Base-by-base conservation (phyloP, 106 monocot genomes). In the Acorus calamus region DNA sequence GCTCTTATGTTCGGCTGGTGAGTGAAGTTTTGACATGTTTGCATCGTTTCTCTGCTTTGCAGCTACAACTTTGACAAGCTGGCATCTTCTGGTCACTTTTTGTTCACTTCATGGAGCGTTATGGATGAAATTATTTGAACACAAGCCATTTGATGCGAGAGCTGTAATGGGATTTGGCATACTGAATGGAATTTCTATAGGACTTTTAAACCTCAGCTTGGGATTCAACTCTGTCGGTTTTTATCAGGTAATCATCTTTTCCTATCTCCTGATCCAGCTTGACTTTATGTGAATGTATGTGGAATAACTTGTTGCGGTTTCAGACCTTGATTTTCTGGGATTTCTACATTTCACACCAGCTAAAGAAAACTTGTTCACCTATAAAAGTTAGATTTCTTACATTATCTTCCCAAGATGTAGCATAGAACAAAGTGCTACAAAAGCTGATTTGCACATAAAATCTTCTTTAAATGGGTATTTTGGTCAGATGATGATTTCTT, bases 181-280 rank as follows among this genome's bases (percentile, higher is more conserved):
- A 60, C 89, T 93, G 7, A 93, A 93, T 74, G 93, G 93, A 51
- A 86, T 81, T 65, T 93, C 93, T 46, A 93, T 93, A 68, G 93
- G 93, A 44, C 69, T 93, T 46, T 66, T 93, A 50, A 93, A 93
- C 78, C 77, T 93, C 54, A 89, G 93, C 65, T 65, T 93, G 58
- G 93, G 93, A 48, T 93, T 93, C 79, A 93, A 93, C 65, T 93
- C 93, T 11, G 86, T 93, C 66, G 93, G 93, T 47, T 93, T 93
- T 63, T 93, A 93, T 60, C 93, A 89, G 93, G 93, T 89, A 61
- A 11, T 13, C 44, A 3, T 51, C 14, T 62, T 71, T 63, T 58
- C 43, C 4, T 41, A 7, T 58, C 56, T 53, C 7, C 67, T 67
- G 6, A 3, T 67, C 4, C 1, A 43, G 42, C n/a, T 28, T 54